Base-by-base conservation (phyloP, 2,329 filamentous ascomycete genomes). In the Pestalotiopsis sp. region DNA sequence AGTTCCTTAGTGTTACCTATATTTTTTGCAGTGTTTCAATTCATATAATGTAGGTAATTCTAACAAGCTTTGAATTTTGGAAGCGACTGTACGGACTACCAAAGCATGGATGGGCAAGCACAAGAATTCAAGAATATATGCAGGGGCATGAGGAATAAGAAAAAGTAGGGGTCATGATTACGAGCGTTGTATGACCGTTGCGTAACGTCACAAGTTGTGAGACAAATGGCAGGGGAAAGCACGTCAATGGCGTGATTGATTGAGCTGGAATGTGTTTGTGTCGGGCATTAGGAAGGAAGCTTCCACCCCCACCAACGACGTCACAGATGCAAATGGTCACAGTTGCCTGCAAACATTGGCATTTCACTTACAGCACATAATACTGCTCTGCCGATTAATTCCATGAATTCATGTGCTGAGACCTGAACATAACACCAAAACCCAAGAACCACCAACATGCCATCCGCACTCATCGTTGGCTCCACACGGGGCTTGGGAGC, bases 401-500 rank as follows among this genome's bases (percentile, higher is more conserved):
- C 27, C 27, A 31, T 31, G 6, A 2, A 7, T 31, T 2, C 27
- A 31, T 31, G 27, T 1, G 27, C 6, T 31, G 27, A 31, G 27
- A 31, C 27, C 27, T 31, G 27, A 7, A 9, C 9, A 31, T 31
- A 31, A 31, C 5, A 31, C 27, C 27, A 31, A 31, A 9, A 1
- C 5, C 27, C 6, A 31, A 31, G 9, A 4, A 64, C 5, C 6
- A 25, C 31, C 9, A 20, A 27, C 57, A 86, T 86, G 83, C 72
- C 81, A 20, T 84, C 82, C 45, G 80, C 91, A 41, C 84, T 93
- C 2, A 84, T 93, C 36, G 82, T 93, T 36, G 91, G 91, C 62
- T 91, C 89, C 3, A 93, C 90, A 1, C 85, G 91, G 57, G 91
- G 91, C 66, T 84, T 93, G 3, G 91, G 91, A 3, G 87, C 87